Percentiles rank a stretch among this genome's conserved stretches.
phyloP scores from a whole-genome alignment of 1,284 basidiomycete species.

The Cutaneotrichosporon daszewskae region DNA sequence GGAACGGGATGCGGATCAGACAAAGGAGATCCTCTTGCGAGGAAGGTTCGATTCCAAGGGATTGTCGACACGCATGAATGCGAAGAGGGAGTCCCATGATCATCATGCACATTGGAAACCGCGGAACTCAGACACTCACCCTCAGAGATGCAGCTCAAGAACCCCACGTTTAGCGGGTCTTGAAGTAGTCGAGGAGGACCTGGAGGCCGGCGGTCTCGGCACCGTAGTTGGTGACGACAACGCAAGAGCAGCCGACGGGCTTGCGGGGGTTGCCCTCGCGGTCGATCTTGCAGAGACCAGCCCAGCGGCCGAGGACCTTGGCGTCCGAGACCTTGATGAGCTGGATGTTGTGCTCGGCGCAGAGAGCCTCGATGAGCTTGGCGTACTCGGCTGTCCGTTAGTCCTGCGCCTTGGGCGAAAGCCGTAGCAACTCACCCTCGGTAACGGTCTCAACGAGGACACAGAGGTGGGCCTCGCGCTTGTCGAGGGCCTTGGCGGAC shows the following conservation, averaged over 20 bases:
- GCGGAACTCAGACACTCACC: constrained; percentile 3
- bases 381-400: constrained; percentile 75
- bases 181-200: constrained; percentile 75
- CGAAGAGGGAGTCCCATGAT: constrained; percentile 50
- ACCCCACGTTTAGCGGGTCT: constrained; percentile 43
- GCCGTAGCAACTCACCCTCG: constrained; percentile 53
- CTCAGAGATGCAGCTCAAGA: neutral
- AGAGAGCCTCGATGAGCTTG: constrained; percentile 99
- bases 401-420: neutral
- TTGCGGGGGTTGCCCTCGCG: constrained; percentile 98
- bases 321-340: constrained; percentile 96
- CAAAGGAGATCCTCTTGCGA: constrained; percentile 43
- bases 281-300: constrained; percentile 98
- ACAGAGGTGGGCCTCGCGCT: constrained; percentile 96
- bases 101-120: constrained; percentile 31
- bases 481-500: constrained; percentile 96
- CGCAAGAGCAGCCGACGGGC: constrained; percentile 92
- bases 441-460: constrained; percentile 98
- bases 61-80: constrained; percentile 45
- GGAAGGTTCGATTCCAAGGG: constrained; percentile 50
- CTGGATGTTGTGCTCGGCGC: constrained; percentile 98
- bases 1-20: no score
- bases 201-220: constrained; percentile 92
- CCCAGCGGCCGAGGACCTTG: constrained; percentile 97
- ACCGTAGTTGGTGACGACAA: constrained; percentile 98